These are phyloP conservation scores for Sporothrix euskadiensis DNA, from an alignment of 2,329 filamentous ascomycete species.

Conservation along the genomic window DNA sequence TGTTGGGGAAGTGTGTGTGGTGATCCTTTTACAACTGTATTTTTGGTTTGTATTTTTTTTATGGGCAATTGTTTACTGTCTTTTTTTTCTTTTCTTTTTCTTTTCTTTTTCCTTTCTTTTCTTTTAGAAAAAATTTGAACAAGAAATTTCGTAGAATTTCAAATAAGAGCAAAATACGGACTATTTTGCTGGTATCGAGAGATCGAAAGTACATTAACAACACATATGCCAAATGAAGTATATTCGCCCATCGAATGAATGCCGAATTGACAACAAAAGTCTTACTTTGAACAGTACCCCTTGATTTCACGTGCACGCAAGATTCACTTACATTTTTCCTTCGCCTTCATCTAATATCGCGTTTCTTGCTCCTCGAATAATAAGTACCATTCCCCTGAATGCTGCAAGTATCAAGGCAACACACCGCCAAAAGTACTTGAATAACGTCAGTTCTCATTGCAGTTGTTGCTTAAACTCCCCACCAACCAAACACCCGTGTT, in stretches of 20 bases:
- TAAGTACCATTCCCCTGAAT: background rate
- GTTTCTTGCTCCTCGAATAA: background rate
- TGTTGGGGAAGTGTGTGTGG: background rate
- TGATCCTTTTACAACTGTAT: background rate
- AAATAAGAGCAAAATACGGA: too few relatives aligned
- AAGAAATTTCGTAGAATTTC: too few relatives aligned
- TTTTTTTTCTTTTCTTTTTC: background rate
- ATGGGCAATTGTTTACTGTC: background rate
- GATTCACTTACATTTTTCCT: background rate
- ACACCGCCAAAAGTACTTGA: background rate
- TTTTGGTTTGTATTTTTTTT: background rate
- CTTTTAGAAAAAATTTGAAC: background rate
- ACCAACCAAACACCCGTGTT: constrained; percentile 1
- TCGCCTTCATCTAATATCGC: background rate
- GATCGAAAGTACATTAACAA: too few relatives aligned
- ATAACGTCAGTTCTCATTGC: background rate
- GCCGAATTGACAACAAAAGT: too few relatives aligned
- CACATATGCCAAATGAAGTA: too few relatives aligned
- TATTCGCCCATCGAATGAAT: too few relatives aligned
- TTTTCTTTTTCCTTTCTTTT: background rate
- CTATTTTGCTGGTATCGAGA: too few relatives aligned
- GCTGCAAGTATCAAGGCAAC: background rate
- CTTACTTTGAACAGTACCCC: background rate
- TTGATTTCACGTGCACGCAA: background rate
- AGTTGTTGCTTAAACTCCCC: background rate